These are phyloP conservation scores for Fonsecaea multimorphosa DNA, from an alignment of 2,329 filamentous ascomycete species.

Conservation along the genomic window DNA sequence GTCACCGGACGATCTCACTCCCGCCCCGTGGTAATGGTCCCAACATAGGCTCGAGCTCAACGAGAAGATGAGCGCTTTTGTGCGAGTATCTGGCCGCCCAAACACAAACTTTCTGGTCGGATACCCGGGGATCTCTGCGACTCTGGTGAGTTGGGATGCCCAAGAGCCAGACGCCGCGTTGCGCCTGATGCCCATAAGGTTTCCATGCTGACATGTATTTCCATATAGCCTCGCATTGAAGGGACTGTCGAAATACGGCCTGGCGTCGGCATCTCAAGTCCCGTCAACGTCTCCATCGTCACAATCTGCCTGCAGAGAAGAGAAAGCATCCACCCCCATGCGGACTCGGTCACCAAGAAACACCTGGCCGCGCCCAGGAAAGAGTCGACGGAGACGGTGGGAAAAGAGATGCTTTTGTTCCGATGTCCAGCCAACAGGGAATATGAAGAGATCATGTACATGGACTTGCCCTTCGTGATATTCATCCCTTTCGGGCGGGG, in stretches of 20 bases:
- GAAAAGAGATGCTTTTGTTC: slow-evolving; percentile 92
- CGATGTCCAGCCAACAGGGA: slow-evolving; percentile 83
- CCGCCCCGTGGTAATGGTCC: slow-evolving; percentile 33
- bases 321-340: slow-evolving; percentile 95
- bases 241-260: slow-evolving; percentile 97
- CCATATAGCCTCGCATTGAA: slow-evolving; percentile 88
- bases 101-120: slow-evolving; percentile 97
- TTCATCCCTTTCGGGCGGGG: slow-evolving; percentile 95
- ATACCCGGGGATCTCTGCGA: slow-evolving; percentile 97
- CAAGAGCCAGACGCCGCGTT: slow-evolving; percentile 19
- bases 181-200: background rate
- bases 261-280: slow-evolving; percentile 80
- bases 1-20: slow-evolving; percentile 22
- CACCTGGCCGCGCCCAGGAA: slow-evolving; percentile 88
- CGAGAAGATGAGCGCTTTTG: slow-evolving; percentile 72
- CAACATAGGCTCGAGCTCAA: slow-evolving; percentile 28
- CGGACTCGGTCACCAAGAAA: slow-evolving; percentile 91
- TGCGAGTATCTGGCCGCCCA: slow-evolving; percentile 94
- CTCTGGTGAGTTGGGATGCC: slow-evolving; percentile 71
- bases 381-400: slow-evolving; percentile 89
- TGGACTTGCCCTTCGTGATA: slow-evolving; percentile 96
- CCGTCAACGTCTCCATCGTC: slow-evolving; percentile 88
- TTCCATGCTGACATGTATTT: slow-evolving; percentile 30
- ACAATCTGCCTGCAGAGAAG: slow-evolving; percentile 91
- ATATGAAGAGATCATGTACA: slow-evolving; percentile 85